A percentile compares a stretch with the other conserved stretches of the same genome.
phyloP scores from a whole-genome alignment of 257 asterid species.

The Sherardia arvensis region DNA sequence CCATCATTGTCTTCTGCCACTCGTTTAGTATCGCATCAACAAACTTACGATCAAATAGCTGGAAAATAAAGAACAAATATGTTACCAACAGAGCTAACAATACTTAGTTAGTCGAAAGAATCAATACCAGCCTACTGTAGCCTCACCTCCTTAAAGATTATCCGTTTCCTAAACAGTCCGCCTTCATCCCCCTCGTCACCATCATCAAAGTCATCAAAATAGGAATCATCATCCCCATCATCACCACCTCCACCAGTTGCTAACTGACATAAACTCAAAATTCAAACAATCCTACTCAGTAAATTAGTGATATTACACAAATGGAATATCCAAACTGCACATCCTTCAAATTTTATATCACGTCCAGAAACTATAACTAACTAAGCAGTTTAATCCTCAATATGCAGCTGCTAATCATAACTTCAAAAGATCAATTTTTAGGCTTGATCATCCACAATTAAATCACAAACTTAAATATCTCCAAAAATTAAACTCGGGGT shows the following conservation, averaged over 20 bases:
- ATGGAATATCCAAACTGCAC: background rate
- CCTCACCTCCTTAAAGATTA: conserved; percentile 73
- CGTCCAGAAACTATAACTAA: background rate
- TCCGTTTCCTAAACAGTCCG: conserved; percentile 83
- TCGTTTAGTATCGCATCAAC: conserved; percentile 90
- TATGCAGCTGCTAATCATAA: background rate
- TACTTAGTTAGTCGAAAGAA: background rate
- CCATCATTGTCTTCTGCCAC: conserved; percentile 98
- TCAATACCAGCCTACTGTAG: background rate
- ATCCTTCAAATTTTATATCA: background rate
- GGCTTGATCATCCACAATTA: background rate
- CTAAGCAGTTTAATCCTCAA: background rate
- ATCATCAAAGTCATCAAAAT: conserved; percentile 93
- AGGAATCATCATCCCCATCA: conserved; percentile 97
- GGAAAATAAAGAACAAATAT: conserved; percentile 8
- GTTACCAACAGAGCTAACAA: background rate
- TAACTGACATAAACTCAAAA: conserved; percentile 39
- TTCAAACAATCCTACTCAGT: background rate
- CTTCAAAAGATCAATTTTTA: background rate
- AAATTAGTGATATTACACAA: background rate
- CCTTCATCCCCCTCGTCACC: conserved; percentile 96
- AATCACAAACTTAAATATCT: background rate
- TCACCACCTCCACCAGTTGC: conserved; percentile 92
- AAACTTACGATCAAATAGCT: conserved; percentile 88
- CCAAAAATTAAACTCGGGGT: background rate